Conservation (phyloP, 1,139 yeast genomes). For the Lodderomyces jiufengensis region DNA sequence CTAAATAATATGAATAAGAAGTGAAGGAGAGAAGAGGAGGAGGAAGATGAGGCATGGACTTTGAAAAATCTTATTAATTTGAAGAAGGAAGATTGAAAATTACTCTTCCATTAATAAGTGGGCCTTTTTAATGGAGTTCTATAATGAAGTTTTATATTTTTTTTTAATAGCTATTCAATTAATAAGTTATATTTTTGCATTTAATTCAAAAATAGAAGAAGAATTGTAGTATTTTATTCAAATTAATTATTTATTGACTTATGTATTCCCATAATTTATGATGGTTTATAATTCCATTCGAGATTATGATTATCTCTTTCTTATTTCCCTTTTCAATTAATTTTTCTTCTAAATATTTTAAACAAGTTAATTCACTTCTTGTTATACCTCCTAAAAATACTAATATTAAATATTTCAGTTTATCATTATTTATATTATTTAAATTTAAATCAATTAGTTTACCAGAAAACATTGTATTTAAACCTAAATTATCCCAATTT, state of each 20-base stretch:
- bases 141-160: no score
- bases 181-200: background rate
- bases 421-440: constrained; percentile 26
- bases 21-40: background rate
- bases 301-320: constrained; percentile 48
- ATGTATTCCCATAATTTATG: constrained; percentile 24
- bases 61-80: no score
- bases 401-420: constrained; percentile 44
- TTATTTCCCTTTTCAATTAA: constrained; percentile 27
- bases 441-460: constrained; percentile 34
- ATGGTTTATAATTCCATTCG: constrained; percentile 56
- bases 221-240: no score
- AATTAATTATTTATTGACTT: constrained; percentile 1
- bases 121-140: no score
- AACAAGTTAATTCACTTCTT: constrained; percentile 67
- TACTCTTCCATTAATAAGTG: no score
- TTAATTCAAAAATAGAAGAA: no score
- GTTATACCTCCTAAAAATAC: constrained; percentile 75
- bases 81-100: no score
- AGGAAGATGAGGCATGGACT: no score
- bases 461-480: constrained; percentile 40
- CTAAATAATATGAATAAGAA: background rate
- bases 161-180: no score
- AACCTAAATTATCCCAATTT: constrained; percentile 42
- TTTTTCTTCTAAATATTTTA: constrained; percentile 50